Evolutionary conservation across 2,329 filamentous ascomycete genomes (phyloP), one percentile per base, ranked within the genome.

Genomic region (Aspergillus sp.): DNA sequence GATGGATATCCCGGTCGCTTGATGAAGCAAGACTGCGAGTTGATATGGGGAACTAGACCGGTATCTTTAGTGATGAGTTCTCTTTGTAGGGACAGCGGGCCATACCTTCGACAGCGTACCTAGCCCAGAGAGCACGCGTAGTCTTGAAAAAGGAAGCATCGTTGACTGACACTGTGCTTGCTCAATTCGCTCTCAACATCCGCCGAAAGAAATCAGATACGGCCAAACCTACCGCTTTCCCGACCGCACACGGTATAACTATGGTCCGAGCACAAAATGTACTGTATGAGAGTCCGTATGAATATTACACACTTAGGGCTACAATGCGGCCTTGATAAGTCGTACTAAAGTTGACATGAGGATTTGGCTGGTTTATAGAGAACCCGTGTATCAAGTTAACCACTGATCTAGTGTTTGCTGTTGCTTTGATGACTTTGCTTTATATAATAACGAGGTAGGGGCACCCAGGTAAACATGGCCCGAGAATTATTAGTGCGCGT

Each of bases 101-200:
- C 51, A 41, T 56, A 61, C 61, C 53, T 56, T 51, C 12, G 59
- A 39, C 34, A 41, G 46, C 45, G 50, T 59, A 39, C 50, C 47
- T 30, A 48, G 53, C 43, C 58, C 53, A 12, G 57, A 32, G 12
- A 55, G 45, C 43, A 55, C 56, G 45, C 57, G 60, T 27, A 52
- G 46, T 45, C 52, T 47, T 12, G 39, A 41, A 46, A 47, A 52
- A 40, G 55, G 48, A 33, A 60, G 59, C 59, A 62, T 62, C 41
- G 49, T 52, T 39, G 36, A 32, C 30, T 32, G 5, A 32, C 1
- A 32, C 6, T 32, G 30, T 32, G 30, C 8, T 32, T 9, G 5
- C 6, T 9, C 6, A 32, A 6, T 32, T 9, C 8, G 8, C 30
- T 32, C 30, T 9, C 6, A 6, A 32, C 30, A 26, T 26, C 7